Evolutionary conservation across 2,329 filamentous ascomycete genomes (phyloP), one percentile per base, ranked within the genome.

Genomic region (Neospermospora avenae): DNA sequence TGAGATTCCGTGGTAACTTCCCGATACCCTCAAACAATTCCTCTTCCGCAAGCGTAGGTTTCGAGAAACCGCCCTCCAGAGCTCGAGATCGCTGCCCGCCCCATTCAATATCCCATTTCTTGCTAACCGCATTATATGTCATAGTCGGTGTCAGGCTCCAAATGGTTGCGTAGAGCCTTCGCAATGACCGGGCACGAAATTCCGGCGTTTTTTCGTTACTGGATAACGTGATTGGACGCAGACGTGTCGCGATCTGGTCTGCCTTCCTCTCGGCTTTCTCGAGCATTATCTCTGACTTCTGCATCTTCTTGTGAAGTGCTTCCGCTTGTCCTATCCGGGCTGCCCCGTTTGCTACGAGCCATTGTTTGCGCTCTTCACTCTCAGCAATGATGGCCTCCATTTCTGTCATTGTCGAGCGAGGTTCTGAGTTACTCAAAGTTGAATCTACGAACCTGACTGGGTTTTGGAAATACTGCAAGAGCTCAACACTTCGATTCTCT

Each of bases 11-110:
- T 5, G 48, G 55, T 13, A 58, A 52, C 6, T 20, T 52, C 14
- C 78, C 71, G 6, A 80, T 72, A 3, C 76, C 80, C 51, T 79
- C 70, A 57, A 85, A 85, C n/a, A 85, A 74, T 24, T 74, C 71
- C 16, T 74, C 65, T 55, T 80, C 76, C 2, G 67, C 68, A 1
- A 67, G 57, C 11, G 58, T 48, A n/a, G 68, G 52, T 46, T 60
- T 31, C 35, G 65, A 65, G 11, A 70, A 0, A 72, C 71, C 3
- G 77, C 73, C 41, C 59, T 58, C 8, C 73, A 69, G 2, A 75
- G 60, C 34, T 67, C 63, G 7, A 63, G 63, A 61, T 20, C 72
- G 64, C 0, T 60, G 34, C 4, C 63, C 63, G 24, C 83, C 84
- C 82, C 83, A 86, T 45, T 70, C 69, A 39, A 82, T 61, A 11